These are phyloP conservation scores for Coniosporium tulheliwenetii DNA, from an alignment of 2,329 filamentous ascomycete species.

Conservation along the genomic window DNA sequence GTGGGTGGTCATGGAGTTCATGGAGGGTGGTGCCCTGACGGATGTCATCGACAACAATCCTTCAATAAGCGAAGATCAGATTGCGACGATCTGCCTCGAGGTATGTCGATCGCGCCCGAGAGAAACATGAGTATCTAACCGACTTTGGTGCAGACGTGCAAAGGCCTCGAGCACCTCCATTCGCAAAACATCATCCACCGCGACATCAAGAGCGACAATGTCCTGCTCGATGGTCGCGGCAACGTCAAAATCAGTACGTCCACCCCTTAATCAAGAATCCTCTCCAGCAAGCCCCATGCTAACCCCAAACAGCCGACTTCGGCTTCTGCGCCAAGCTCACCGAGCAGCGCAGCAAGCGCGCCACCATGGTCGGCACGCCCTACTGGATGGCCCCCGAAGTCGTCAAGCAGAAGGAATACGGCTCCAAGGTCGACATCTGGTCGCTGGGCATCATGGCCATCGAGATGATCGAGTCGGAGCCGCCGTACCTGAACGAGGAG, in stretches of 20 bases:
- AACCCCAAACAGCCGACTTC: conserved; percentile 60
- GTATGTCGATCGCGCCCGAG: conserved; percentile 34
- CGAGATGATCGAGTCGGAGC: conserved; percentile 98
- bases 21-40: conserved; percentile 94
- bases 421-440: conserved; percentile 97
- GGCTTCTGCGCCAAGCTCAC: conserved; percentile 98
- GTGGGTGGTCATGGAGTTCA: conserved; percentile 99
- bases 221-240: conserved; percentile 81
- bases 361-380: conserved; percentile 96
- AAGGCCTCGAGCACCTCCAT: conserved; percentile 85
- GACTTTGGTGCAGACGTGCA: conserved; percentile 57
- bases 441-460: conserved; percentile 99
- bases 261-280: background rate
- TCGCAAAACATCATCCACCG: conserved; percentile 94
- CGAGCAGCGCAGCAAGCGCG: conserved; percentile 89
- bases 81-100: conserved; percentile 92
- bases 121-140: conserved; percentile 6
- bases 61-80: conserved; percentile 88
- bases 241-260: conserved; percentile 93
- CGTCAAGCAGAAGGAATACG: conserved; percentile 98
- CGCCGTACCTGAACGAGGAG: conserved; percentile 94
- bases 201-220: conserved; percentile 99
- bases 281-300: background rate
- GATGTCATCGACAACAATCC: conserved; percentile 98
- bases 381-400: conserved; percentile 99